Evolutionary conservation across 306 rosid species (phyloP), one percentile per base, ranked within the genome.

Genomic region (Glycine soja): DNA sequence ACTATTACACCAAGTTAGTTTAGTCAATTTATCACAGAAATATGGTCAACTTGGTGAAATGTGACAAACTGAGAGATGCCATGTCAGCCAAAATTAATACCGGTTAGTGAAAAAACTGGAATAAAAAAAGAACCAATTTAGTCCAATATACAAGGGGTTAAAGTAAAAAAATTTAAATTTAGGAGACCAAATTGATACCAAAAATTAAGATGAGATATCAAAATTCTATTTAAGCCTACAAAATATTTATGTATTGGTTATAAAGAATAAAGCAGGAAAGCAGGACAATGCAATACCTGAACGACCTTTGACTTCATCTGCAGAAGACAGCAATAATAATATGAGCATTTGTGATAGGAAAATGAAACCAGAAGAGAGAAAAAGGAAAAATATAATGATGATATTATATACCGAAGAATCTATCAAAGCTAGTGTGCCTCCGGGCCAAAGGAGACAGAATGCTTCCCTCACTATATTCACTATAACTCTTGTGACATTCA

Each of bases 371-470:
- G 7, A n/a, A 65, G 19, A 10, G 0, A 14, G 7, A 58, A 30
- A 18, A 32, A 24, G 19, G 32, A 12, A 12, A 43, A 19, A 9
- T n/a, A 5, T 7, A 73, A 16, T n/a, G 5, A 74, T 40, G 65
- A 53, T 45, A 58, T 72, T 57, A 52, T 24, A 62, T 87, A 91
- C 94, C 84, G 92, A 86, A 71, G 77, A 83, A 84, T 91, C 94
- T 4, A 85, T 85, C 72, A 91, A 10, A 48, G 90, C 90, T 15
- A 91, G 13, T 0, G 91, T 87, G 86, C 94, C 94, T 80, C 92
- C 94, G 13, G 92, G 91, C 5, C 88, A 85, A 86, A 91, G 92
- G 66, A 91, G 85, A n/a, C 90, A 90, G 51, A 91, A 87, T 72
- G 92, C 89, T 89, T 91, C 94, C 72, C 43, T 87, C 42, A 75